phyloP scores from a whole-genome alignment of 148 eudicot species.

The Silene latifolia region DNA sequence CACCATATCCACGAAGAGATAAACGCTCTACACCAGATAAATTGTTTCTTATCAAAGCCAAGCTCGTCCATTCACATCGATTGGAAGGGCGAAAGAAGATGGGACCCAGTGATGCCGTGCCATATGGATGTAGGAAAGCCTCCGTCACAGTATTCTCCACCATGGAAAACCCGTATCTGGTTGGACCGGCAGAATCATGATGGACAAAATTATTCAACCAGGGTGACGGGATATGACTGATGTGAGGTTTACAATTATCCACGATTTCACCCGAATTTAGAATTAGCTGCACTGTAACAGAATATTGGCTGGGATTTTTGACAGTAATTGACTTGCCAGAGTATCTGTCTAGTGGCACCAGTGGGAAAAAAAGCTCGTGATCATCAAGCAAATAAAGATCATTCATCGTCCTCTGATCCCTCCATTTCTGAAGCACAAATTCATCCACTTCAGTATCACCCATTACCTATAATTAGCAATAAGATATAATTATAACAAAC shows the following conservation, averaged over 20 bases:
- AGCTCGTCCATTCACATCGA: constrained; percentile 81
- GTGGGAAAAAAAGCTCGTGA: constrained; percentile 52
- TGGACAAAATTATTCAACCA: constrained; percentile 39
- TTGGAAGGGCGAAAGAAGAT: constrained; percentile 69
- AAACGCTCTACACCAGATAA: constrained; percentile 84
- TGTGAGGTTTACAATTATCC: constrained; percentile 44
- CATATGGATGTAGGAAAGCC: constrained; percentile 66
- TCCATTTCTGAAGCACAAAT: constrained; percentile 54
- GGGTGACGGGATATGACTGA: constrained; percentile 42
- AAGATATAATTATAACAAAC: constrained; percentile 19
- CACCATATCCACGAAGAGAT: constrained; percentile 69
- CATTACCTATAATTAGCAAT: constrained; percentile 38
- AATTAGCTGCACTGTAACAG: constrained; percentile 70
- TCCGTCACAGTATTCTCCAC: constrained; percentile 50
- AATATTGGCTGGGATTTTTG: constrained; percentile 63
- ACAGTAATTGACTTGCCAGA: constrained; percentile 49
- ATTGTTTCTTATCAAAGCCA: constrained; percentile 72
- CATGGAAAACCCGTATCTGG: constrained; percentile 60
- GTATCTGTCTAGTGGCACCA: constrained; percentile 54
- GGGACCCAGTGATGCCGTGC: constrained; percentile 62
- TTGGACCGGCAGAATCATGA: constrained; percentile 34
- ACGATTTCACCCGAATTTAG: constrained; percentile 50
- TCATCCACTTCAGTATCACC: constrained; percentile 55
- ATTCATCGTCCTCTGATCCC: constrained; percentile 47
- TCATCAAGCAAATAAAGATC: constrained; percentile 48